phyloP scores from a whole-genome alignment of 2,329 filamentous ascomycete genomes.

The Aspergillus sp. region DNA sequence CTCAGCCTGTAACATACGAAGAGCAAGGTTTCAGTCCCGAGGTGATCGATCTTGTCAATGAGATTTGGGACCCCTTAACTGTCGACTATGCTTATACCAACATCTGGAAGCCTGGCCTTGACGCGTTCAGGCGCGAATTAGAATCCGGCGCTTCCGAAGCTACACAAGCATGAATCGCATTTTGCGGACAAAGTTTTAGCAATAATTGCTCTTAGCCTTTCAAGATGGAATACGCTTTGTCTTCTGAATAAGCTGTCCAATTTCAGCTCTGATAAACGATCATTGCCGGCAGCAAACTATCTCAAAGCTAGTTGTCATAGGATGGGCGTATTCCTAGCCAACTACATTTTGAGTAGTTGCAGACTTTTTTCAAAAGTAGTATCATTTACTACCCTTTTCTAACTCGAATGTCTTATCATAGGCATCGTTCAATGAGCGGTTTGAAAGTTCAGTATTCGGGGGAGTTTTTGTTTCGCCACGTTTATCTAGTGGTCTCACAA shows the following conservation, averaged over 20 bases:
- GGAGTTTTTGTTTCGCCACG: not conserved
- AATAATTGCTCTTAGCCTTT: not conserved
- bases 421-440: not conserved
- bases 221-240: not conserved
- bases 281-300: not conserved
- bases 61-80: constrained; percentile 21
- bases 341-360: not conserved
- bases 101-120: constrained; percentile 17
- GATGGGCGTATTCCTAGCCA: not conserved
- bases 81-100: constrained; percentile 16
- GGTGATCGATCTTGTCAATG: constrained; percentile 14
- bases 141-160: not conserved
- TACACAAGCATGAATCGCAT: not conserved
- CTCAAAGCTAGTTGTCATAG: too few species aligned
- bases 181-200: not conserved
- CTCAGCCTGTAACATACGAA: constrained; percentile 15
- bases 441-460: not conserved
- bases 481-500: not conserved
- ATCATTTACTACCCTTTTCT: not conserved
- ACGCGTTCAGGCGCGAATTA: constrained; percentile 18
- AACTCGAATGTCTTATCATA: not conserved
- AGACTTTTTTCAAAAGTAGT: not conserved
- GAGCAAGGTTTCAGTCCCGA: constrained; percentile 20
- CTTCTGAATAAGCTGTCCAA: not conserved
- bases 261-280: not conserved